Evolutionary conservation across 805 yeast species (phyloP).

Genomic region (Metschnikowia rubicola): DNA sequence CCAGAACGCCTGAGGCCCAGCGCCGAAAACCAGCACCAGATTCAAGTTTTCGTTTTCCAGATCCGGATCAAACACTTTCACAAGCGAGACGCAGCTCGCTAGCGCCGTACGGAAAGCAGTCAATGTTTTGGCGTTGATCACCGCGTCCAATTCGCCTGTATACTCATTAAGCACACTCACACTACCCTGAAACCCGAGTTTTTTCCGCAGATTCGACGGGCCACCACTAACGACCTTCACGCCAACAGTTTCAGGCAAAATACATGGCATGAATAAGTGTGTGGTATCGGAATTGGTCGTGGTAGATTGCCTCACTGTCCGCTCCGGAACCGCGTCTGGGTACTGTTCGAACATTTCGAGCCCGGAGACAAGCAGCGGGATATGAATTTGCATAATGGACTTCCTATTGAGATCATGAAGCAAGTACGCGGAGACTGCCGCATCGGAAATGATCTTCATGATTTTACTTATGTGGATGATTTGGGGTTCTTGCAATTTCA

Average conservation of each 20-base stretch:
- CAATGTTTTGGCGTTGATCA: conserved; percentile 53
- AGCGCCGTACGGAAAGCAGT: conserved; percentile 70
- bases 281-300: conserved; percentile 31
- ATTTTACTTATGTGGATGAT: no score
- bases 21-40: conserved; percentile 48
- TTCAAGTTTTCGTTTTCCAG: conserved; percentile 22
- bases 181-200: conserved; percentile 57
- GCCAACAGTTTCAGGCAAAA: conserved; percentile 50
- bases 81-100: conserved; percentile 48
- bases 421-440: conserved; percentile 26
- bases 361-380: conserved; percentile 33
- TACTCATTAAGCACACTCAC: conserved; percentile 48
- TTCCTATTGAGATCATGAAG: conserved; percentile 22
- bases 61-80: conserved; percentile 23
- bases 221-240: conserved; percentile 61
- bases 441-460: conserved; percentile 33
- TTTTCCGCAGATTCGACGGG: conserved; percentile 25
- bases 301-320: conserved; percentile 45
- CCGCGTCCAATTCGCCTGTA: conserved; percentile 50
- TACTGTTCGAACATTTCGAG: conserved; percentile 40
- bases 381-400: conserved; percentile 30
- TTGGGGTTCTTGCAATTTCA: no score
- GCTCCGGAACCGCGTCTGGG: conserved; percentile 48
- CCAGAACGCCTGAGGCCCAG: conserved; percentile 66
- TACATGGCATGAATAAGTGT: conserved; percentile 67